Evolutionary conservation across 2,329 filamentous ascomycete genomes (phyloP).

Genomic region (Amylocarpus encephaloides): DNA sequence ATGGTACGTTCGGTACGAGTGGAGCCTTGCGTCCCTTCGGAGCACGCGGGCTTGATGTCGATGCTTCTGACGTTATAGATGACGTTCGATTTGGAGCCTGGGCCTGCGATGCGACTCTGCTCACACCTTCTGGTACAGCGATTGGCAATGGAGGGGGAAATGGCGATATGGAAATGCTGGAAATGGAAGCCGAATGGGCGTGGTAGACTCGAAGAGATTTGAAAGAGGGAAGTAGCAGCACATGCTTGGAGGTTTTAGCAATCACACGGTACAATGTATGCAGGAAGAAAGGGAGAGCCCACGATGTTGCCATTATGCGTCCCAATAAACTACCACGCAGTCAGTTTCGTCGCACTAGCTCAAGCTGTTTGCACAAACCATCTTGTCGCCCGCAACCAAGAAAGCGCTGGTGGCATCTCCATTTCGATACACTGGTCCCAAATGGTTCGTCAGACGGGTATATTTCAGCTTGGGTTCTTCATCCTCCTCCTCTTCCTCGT

Average conservation of each 20-base stretch:
- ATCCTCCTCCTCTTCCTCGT: constrained; percentile 77
- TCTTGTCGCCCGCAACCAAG: constrained; percentile 88
- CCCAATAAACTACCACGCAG: constrained; percentile 63
- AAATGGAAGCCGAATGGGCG: constrained; percentile 87
- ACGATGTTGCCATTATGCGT: constrained; percentile 97
- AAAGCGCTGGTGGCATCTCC: constrained; percentile 92
- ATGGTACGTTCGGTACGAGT: constrained; percentile 65
- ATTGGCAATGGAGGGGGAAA: constrained; percentile 56
- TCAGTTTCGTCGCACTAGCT: constrained; percentile 26
- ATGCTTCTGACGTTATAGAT: constrained; percentile 39
- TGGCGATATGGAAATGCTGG: constrained; percentile 83
- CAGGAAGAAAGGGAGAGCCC: constrained; percentile 34
- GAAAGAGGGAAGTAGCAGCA: constrained; percentile 76
- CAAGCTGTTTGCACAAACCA: constrained; percentile 51
- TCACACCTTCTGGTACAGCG: constrained; percentile 33
- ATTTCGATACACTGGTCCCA: constrained; percentile 81
- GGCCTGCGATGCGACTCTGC: constrained; percentile 29
- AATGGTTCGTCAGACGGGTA: constrained; percentile 72
- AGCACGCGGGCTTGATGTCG: constrained; percentile 44
- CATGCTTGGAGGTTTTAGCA: constrained; percentile 53
- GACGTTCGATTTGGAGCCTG: constrained; percentile 31
- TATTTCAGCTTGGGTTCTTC: constrained; percentile 96
- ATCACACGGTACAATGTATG: background rate
- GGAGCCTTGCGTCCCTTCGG: constrained; percentile 40
- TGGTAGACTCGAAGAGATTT: constrained; percentile 80